Evolutionary conservation across 495 filamentous ascomycete species (phyloP).

Genomic region (Talaromyces adpressus): DNA sequence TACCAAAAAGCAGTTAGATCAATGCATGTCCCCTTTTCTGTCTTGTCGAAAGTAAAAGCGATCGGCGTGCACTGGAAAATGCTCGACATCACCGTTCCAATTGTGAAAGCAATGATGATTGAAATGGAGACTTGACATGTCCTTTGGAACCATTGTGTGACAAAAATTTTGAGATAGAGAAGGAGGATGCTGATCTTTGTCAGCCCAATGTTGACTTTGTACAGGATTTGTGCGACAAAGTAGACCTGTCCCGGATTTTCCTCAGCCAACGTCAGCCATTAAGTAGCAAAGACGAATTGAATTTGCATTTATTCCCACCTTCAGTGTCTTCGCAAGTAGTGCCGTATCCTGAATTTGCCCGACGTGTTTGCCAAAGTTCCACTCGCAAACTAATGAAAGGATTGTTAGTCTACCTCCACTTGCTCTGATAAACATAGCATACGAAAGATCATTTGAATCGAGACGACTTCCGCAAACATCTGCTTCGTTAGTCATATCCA

Average conservation of each 20-base stretch:
- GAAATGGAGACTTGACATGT: conserved; percentile 10
- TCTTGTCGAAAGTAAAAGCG: too few species aligned
- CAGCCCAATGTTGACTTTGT: conserved; percentile 26
- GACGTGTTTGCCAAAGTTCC: conserved; percentile 12
- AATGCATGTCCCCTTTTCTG: conserved; percentile 10
- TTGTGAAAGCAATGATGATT: conserved; percentile 27
- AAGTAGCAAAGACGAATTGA: background rate
- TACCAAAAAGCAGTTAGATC: conserved; percentile 13
- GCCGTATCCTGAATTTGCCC: conserved; percentile 2
- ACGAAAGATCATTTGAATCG: conserved; percentile 13
- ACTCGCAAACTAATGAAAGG: conserved; percentile 9
- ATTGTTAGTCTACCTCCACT: background rate
- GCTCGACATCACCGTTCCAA: conserved; percentile 29
- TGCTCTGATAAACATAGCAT: background rate
- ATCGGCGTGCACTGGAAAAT: conserved; percentile 34
- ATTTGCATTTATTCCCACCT: conserved; percentile 4
- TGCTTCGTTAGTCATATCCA: background rate
- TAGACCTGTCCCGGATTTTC: conserved; percentile 12
- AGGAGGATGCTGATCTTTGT: conserved; percentile 34
- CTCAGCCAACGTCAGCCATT: background rate
- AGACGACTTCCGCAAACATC: conserved; percentile 11
- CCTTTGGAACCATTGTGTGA: conserved; percentile 11
- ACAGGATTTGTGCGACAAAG: conserved; percentile 24
- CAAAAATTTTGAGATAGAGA: conserved; percentile 34
- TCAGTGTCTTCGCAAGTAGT: conserved; percentile 4